Conservation (phyloP, 768 basidiomycete genomes). For the Mycena polygramma region DNA sequence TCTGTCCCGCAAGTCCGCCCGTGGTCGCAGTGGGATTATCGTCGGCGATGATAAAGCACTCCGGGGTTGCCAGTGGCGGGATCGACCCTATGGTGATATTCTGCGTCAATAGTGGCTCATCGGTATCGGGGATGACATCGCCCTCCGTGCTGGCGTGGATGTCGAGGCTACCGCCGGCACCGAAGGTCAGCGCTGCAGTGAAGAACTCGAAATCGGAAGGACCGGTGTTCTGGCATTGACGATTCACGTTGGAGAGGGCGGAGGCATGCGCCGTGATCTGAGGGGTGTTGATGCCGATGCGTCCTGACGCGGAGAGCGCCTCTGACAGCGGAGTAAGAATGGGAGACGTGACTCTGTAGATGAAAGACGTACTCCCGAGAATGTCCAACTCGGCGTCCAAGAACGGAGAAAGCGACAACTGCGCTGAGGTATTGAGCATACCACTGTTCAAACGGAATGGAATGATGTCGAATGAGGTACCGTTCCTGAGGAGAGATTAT, state of each 20-base stretch:
- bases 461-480: constrained; percentile 4
- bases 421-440: constrained; percentile 15
- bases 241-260: constrained; percentile 16
- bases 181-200: constrained; percentile 17
- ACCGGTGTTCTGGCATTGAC: constrained; percentile 14
- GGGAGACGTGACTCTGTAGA: not conserved
- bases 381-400: constrained; percentile 12
- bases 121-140: not conserved
- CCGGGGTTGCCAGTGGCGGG: constrained; percentile 4
- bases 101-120: not conserved
- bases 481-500: not conserved
- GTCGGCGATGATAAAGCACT: constrained; percentile 16
- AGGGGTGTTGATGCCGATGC: constrained; percentile 19
- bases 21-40: not conserved
- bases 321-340: not conserved
- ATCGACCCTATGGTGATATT: not conserved
- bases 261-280: constrained; percentile 4
- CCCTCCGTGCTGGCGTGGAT: constrained; percentile 11
- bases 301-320: not conserved
- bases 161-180: constrained; percentile 18
- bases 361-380: not conserved
- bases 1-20: not conserved
- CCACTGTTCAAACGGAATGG: constrained; percentile 29
- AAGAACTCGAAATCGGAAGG: constrained; percentile 25
- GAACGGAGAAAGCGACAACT: constrained; percentile 17